Evolutionary conservation across 179 eudicot species (phyloP), one percentile per base, ranked within the genome.

Genomic region (Silene vulgaris): DNA sequence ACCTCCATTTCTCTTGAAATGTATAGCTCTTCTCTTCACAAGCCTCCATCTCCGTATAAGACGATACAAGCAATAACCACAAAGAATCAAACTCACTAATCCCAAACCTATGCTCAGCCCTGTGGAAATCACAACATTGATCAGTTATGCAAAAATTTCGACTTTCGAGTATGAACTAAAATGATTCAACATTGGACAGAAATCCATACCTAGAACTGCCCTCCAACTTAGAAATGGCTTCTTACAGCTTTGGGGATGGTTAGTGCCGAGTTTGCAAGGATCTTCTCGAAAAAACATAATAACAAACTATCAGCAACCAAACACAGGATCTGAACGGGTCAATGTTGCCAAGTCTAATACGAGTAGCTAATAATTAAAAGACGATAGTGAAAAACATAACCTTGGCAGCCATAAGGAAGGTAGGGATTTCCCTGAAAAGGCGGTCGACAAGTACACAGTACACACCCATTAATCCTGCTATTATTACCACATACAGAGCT

Each of bases 401-500:
- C 80, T 65, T 20, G 76, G 45, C 80, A 78, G n/a, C 80, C 80
- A 48, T 72, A 35, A 35, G 76, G 40, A 54, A 78, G 69, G 59
- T 78, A 78, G 29, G 80, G 80, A 65, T 78, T 78, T 54, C 80
- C 80, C 28, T 30, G 66, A 19, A 48, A 72, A 65, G 76, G 76
- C 4, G 43, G 76, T 65, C 69, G 77, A 73, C 50, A 82, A 62
- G 63, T 85, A 79, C 76, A 85, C 8, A 64, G 80, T 71, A 71
- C 79, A 26, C 60, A 76, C 56, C 75, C 81, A 68, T 72, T 66
- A 63, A 50, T 75, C 21, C 21, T 73, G 52, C 74, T 73, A 50
- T 63, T 62, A 20, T 48, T 62, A 62, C 64, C 64, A 77, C 80
- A 77, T 17, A 50, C 50, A 21, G 80, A 21, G 4, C 29, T 71